Conservation (phyloP, 2,329 filamentous ascomycete species). For the Neonectria magnoliae region DNA sequence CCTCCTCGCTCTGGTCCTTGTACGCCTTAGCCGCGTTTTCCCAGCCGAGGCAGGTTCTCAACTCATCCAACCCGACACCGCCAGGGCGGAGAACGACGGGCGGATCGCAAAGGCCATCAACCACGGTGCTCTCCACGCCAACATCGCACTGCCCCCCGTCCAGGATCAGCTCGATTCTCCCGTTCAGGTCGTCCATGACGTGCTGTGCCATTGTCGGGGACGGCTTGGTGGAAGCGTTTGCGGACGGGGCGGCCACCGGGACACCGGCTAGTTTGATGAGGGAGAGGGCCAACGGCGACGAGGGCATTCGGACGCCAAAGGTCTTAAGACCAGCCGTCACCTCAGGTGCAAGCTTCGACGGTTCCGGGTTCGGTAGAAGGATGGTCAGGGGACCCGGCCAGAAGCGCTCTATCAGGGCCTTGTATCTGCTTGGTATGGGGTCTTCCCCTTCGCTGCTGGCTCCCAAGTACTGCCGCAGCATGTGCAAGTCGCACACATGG, state of each 20-base stretch:
- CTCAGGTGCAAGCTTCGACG: constrained; percentile 81
- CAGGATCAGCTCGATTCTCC: constrained; percentile 85
- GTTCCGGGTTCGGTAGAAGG: constrained; percentile 78
- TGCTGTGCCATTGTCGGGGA: constrained; percentile 92
- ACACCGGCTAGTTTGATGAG: constrained; percentile 83
- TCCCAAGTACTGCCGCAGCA: constrained; percentile 73
- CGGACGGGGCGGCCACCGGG: constrained; percentile 90
- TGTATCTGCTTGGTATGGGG: constrained; percentile 78
- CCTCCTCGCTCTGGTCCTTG: constrained; percentile 76
- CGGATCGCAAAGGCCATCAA: constrained; percentile 85
- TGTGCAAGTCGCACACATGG: constrained; percentile 83
- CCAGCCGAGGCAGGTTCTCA: constrained; percentile 82
- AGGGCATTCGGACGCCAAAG: constrained; percentile 91
- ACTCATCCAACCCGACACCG: constrained; percentile 83
- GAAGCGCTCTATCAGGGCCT: constrained; percentile 79
- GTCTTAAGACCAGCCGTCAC: constrained; percentile 87
- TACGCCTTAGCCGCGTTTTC: constrained; percentile 81
- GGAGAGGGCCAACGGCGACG: constrained; percentile 82
- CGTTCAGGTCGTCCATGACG: constrained; percentile 84
- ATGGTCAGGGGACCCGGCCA: constrained; percentile 97
- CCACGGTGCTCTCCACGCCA: constrained; percentile 95
- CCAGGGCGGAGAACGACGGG: constrained; percentile 88
- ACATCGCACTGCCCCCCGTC: constrained; percentile 89
- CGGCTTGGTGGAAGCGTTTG: constrained; percentile 93
- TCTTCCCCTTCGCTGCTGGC: constrained; percentile 45